Percentiles rank a stretch among this genome's conserved stretches.
phyloP scores from a whole-genome alignment of 306 rosid genomes.

The Begonia fuchsioides region DNA sequence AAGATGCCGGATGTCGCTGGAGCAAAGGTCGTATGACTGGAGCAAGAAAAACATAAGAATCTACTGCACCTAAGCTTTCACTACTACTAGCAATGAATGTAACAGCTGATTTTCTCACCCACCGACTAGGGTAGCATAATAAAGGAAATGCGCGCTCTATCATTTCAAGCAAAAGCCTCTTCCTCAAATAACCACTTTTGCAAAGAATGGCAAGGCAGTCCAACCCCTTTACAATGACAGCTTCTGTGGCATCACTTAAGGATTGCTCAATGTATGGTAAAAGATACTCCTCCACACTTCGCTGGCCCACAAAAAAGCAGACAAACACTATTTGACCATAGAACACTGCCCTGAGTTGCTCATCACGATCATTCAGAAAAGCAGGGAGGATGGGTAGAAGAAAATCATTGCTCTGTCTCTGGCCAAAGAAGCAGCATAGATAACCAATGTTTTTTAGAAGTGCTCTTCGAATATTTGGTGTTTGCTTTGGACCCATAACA shows the following conservation, averaged over 20 bases:
- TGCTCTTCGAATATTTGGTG: constrained; percentile 94
- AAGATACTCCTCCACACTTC: constrained; percentile 98
- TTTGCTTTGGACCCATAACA: constrained; percentile 99
- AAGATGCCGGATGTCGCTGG: constrained; percentile 77
- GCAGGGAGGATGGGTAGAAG: constrained; percentile 95
- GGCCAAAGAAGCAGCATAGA: constrained; percentile 91
- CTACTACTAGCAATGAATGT: constrained; percentile 88
- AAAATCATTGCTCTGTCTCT: constrained; percentile 86
- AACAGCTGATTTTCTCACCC: constrained; percentile 88
- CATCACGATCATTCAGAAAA: constrained; percentile 88
- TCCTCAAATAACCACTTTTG: constrained; percentile 61
- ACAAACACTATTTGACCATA: constrained; percentile 87
- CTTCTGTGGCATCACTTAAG: constrained; percentile 60
- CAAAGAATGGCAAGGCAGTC: constrained; percentile 82
- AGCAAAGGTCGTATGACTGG: constrained; percentile 83
- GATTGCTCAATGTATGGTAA: constrained; percentile 96
- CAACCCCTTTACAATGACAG: constrained; percentile 77
- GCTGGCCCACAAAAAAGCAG: constrained; percentile 91
- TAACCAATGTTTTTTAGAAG: constrained; percentile 87
- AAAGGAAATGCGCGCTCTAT: constrained; percentile 83
- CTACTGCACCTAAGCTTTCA: constrained; percentile 81
- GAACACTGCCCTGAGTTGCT: constrained; percentile 79
- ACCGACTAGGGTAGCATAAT: constrained; percentile 75
- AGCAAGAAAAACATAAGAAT: constrained; percentile 86
- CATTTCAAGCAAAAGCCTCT: constrained; percentile 86